Evolutionary conservation across 129 eudicot species (phyloP), one percentile per base, ranked within the genome.

Genomic region (Flaveria ramosissima): DNA sequence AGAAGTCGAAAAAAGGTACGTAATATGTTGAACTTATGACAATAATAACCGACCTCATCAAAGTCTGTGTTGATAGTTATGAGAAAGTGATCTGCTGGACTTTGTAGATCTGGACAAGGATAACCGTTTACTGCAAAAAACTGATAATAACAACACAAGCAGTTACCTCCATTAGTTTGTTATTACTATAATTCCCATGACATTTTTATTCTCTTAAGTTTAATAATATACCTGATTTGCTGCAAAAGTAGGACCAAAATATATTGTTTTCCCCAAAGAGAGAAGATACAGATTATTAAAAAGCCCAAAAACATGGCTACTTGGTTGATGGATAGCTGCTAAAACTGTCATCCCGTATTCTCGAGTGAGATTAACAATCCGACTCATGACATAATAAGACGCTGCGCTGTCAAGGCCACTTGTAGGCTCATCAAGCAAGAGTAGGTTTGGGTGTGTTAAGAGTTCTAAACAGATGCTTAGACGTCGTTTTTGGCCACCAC

Each of bases 381-480:
- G 83, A 60, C 79, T 83, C 91, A 88, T 88, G 68, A 91, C 88
- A 77, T 88, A 70, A 70, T 86, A 91, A 1, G 97, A 86, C 7
- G 95, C 83, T 19, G 95, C 97, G 15, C 97, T 91, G 30, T 91
- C 97, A 4, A 91, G 94, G 16, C 97, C 97, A 53, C 97, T 91
- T 9, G 97, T 91, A 9, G 97, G 95, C 78, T 91, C 97, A 27
- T 91, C 97, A 7, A 91, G 90, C 74, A 91, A 86, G 2, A 91
- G 84, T 45, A 88, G 85, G 26, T 79, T 86, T 4, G 97, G 97
- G 23, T 85, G 78, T 30, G 85, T 91, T 36, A 89, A 42, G 64
- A 91, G 89, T 46, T 91, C 89, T 9, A 86, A 46, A 75, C 97
- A 88, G 71, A 91, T 88, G 83, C 92, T 86, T 16, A 91, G 80